A percentile compares a stretch with the other conserved stretches of the same genome.
phyloP scores from a whole-genome alignment of 257 asterid genomes.

The Thymus mandschuricus region DNA sequence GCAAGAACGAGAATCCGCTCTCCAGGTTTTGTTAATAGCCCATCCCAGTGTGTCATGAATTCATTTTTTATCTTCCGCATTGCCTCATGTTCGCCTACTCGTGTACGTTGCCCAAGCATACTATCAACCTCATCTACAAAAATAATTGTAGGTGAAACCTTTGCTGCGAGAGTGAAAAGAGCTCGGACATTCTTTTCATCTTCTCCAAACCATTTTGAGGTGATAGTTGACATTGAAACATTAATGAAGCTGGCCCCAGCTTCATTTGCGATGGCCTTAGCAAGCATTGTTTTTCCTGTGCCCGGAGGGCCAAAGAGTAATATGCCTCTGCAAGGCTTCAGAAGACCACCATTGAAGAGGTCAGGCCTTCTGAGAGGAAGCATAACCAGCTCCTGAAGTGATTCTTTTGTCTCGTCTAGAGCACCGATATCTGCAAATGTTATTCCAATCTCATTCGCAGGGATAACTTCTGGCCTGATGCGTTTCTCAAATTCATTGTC shows the following conservation, averaged over 20 bases:
- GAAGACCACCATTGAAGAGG: conserved; percentile 93
- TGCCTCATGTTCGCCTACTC: conserved; percentile 98
- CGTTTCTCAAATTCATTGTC: conserved; percentile 98
- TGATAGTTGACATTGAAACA: conserved; percentile 94
- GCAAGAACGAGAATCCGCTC: conserved; percentile 98
- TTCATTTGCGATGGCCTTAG: conserved; percentile 96
- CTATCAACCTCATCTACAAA: conserved; percentile 99
- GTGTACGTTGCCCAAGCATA: conserved; percentile 96
- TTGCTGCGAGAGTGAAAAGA: conserved; percentile 94
- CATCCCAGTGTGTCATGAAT: conserved; percentile 98
- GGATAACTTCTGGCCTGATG: conserved; percentile 94
- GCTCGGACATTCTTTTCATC: conserved; percentile 97
- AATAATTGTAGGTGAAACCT: conserved; percentile 91
- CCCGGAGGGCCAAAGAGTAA: conserved; percentile 99
- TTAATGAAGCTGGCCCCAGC: conserved; percentile 99
- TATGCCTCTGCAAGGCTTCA: conserved; percentile 97
- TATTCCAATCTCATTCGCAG: conserved; percentile 85
- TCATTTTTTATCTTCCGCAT: conserved; percentile 97
- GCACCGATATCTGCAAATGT: conserved; percentile 91
- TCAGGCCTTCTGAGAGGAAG: conserved; percentile 98
- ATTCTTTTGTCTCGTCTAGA: conserved; percentile 82
- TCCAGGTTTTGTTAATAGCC: conserved; percentile 85
- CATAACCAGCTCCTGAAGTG: conserved; percentile 98
- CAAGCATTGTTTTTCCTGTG: conserved; percentile 99
- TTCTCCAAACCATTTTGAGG: conserved; percentile 99